These are phyloP conservation scores for Centella asiatica DNA, from an alignment of 129 eudicot genomes.

Conservation along the genomic window DNA sequence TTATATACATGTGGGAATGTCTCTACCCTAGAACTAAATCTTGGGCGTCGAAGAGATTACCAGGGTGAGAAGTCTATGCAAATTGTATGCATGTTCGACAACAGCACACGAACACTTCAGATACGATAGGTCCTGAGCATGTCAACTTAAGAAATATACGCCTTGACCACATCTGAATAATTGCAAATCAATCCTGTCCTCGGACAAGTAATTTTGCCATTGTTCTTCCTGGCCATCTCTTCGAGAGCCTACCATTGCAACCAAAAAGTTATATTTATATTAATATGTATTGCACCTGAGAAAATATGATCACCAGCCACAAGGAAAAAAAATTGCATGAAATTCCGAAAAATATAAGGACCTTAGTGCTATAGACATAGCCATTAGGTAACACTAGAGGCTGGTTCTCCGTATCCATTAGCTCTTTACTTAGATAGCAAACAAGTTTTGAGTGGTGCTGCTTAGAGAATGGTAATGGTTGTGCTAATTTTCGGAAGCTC, in stretches of 20 bases:
- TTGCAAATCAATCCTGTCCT: constrained; percentile 62
- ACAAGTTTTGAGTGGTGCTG: constrained; percentile 99
- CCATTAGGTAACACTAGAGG: constrained; percentile 97
- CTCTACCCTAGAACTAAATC: not conserved
- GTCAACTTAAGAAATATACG: constrained; percentile 58
- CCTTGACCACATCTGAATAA: constrained; percentile 61
- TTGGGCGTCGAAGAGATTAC: not conserved
- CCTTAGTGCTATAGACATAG: constrained; percentile 97
- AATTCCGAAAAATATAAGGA: constrained; percentile 8
- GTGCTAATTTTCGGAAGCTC: constrained; percentile 79
- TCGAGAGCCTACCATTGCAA: constrained; percentile 66
- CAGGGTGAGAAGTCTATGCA: no score
- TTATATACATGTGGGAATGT: no score
- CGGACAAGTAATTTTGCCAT: constrained; percentile 82
- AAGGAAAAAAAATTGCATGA: not conserved
- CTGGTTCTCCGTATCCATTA: constrained; percentile 97
- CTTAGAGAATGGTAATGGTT: constrained; percentile 83
- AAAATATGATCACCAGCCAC: constrained; percentile 1
- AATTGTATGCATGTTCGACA: not conserved
- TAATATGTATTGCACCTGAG: not conserved
- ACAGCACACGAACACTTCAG: not conserved
- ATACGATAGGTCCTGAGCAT: not conserved
- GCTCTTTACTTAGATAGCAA: constrained; percentile 85
- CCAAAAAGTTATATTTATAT: not conserved
- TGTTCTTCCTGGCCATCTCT: constrained; percentile 79